Conservation (phyloP, 495 filamentous ascomycete genomes). For the Penicillium psychrofluorescens region DNA sequence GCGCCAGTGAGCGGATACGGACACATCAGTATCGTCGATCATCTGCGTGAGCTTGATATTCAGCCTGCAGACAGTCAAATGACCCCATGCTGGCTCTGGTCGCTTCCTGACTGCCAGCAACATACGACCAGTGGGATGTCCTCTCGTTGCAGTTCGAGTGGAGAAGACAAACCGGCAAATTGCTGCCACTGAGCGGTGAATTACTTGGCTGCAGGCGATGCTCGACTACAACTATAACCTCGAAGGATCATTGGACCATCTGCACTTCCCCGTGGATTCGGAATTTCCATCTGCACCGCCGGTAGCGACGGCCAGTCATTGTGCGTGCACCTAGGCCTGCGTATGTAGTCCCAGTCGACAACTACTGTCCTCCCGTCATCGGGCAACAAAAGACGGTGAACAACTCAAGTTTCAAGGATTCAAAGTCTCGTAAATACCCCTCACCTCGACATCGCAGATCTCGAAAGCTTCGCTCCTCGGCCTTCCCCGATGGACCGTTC, state of each 20-base stretch:
- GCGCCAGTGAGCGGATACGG: neutral
- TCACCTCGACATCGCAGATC: neutral
- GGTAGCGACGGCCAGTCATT: slow-evolving; percentile 4
- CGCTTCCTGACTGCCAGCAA: too few species aligned
- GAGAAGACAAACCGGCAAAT: neutral
- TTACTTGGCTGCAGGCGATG: slow-evolving; percentile 16
- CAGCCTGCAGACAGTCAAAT: neutral
- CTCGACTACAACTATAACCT: neutral
- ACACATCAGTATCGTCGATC: neutral
- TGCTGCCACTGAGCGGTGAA: slow-evolving; percentile 17
- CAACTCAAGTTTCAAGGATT: neutral
- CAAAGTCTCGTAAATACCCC: neutral
- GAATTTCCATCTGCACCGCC: slow-evolving; percentile 20
- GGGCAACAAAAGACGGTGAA: slow-evolving; percentile 20
- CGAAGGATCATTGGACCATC: neutral
- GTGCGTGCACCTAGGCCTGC: too few species aligned
- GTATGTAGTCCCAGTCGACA: too few species aligned
- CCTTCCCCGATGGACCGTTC: too few species aligned
- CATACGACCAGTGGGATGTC: too few species aligned
- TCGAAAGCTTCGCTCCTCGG: too few species aligned
- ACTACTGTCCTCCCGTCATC: slow-evolving; percentile 8
- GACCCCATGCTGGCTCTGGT: too few species aligned
- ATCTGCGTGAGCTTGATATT: neutral
- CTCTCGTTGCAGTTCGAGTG: too few species aligned
- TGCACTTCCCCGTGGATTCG: neutral